Evolutionary conservation across 805 yeast genomes (phyloP), one percentile per base, ranked within the genome.

Genomic region (Starmerella geochares): DNA sequence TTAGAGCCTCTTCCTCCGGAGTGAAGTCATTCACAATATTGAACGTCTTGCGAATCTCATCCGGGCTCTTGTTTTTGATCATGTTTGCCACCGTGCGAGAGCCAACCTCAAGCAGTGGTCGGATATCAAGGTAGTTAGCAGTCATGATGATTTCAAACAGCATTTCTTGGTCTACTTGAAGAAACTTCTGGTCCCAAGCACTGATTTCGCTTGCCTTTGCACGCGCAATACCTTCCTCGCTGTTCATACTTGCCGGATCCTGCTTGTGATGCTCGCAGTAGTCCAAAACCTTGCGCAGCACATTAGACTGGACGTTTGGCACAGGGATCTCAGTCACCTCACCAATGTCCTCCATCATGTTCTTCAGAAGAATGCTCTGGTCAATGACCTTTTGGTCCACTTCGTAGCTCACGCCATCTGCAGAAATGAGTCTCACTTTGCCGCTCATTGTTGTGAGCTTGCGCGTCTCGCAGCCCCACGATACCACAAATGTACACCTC

Each of bases 141-240:
- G 74, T 69, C 60, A 72, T 60, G 50, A 71, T 72, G 57, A 71
- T 72, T 60, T 71, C 75, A 56, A 71, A 71, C 49, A 72, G 65
- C 71, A 71, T 68, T 53, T 72, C 74, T 63, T 71, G 97, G 67
- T 90, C 97, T 33, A 90, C 96, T 63, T 85, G 84, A 60, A 90
- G 75, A 66, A 88, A 90, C 66, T 84, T 86, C 66, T 85, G 84
- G 68, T 90, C 97, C 97, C 97, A 90, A 42, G 87, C 87, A 54
- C 83, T 90, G 46, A 90, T 86, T 3, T 95, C 96, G 2, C 87
- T 86, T n/a, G 90, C 75, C 63, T 84, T 85, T 46, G 67, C 65
- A 58, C 86, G 94, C 48, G 83, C 88, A 38, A 58, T 52, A 23
- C 61, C 59, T 41, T 60, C 64, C 23, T 60, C 64, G 55, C 86